These are phyloP conservation scores for Psidium friedrichsthalianum DNA, from an alignment of 345 rosid genomes.

Conservation along the genomic window DNA sequence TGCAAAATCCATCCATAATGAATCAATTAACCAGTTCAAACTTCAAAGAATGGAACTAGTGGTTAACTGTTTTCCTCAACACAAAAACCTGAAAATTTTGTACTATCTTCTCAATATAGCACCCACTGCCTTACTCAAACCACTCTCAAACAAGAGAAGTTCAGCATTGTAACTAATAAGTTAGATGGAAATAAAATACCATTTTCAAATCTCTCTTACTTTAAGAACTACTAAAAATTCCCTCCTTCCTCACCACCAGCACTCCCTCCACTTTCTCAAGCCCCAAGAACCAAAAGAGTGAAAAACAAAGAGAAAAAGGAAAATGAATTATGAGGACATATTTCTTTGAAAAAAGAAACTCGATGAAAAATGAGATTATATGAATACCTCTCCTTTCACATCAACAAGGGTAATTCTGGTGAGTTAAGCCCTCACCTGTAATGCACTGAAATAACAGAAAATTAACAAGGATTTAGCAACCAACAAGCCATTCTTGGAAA, in stretches of 20 bases:
- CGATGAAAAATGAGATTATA: neutral
- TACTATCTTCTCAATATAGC: neutral
- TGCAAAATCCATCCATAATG: neutral
- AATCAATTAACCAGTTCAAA: neutral
- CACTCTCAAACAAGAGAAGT: neutral
- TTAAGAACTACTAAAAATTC: neutral
- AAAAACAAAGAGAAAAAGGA: neutral
- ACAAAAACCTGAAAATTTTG: neutral
- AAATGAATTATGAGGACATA: neutral
- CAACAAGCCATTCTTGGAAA: neutral
- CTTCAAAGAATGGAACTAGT: neutral
- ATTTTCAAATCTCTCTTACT: neutral
- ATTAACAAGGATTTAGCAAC: neutral
- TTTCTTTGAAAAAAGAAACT: neutral
- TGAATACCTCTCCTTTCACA: slow-evolving; percentile 61
- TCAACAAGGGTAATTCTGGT: slow-evolving; percentile 86
- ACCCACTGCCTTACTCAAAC: neutral
- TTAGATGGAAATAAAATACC: neutral
- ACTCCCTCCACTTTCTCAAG: neutral
- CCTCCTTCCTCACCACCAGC: neutral
- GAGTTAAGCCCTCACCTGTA: slow-evolving; percentile 76
- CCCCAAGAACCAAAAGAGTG: slow-evolving; percentile 7
- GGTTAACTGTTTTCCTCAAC: neutral
- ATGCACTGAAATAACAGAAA: slow-evolving; percentile 42
- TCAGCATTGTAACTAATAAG: neutral